Percentiles rank a stretch among this genome's conserved stretches.
Conservation (phyloP, 2,329 filamentous ascomycete genomes). For the Aspergillus texensis region DNA sequence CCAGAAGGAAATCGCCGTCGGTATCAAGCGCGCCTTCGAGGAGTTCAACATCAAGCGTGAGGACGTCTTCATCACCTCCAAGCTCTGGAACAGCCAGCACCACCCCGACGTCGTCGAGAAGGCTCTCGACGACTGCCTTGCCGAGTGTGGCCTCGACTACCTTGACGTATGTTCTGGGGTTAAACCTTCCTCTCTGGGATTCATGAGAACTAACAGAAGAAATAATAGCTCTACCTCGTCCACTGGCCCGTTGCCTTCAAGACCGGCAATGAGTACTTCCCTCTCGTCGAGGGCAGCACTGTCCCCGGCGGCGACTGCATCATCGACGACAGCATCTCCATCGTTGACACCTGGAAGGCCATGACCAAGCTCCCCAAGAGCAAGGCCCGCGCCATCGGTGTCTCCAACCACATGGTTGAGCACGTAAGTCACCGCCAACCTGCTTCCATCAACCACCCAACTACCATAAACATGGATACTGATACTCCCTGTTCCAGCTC, state of each 20-base stretch:
- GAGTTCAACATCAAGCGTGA: constrained; percentile 45
- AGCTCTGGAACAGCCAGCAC: constrained; percentile 62
- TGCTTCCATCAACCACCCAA: not conserved
- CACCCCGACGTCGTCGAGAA: constrained; percentile 54
- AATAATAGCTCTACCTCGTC: constrained; percentile 40
- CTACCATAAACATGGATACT: not conserved
- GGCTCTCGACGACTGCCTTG: constrained; percentile 53
- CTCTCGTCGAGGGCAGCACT: constrained; percentile 42
- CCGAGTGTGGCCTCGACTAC: constrained; percentile 57
- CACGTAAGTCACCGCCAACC: constrained; percentile 29
- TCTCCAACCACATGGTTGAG: constrained; percentile 45
- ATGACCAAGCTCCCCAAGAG: constrained; percentile 47
- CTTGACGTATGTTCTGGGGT: constrained; percentile 51
- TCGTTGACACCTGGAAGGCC: constrained; percentile 49
- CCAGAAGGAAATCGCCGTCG: constrained; percentile 39
- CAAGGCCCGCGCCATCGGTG: constrained; percentile 46
- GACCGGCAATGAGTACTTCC: constrained; percentile 49
- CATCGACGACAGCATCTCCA: constrained; percentile 49
- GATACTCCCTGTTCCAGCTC: constrained; percentile 36
- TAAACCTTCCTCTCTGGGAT: constrained; percentile 15
- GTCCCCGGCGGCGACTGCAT: constrained; percentile 42
- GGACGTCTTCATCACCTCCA: constrained; percentile 55
- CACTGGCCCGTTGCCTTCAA: constrained; percentile 52
- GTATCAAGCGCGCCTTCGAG: constrained; percentile 38
- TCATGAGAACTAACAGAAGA: constrained; percentile 5